Percentiles rank a stretch among this genome's conserved stretches.
phyloP scores from a whole-genome alignment of 2,329 filamentous ascomycete genomes.

The Diplocarpon mali region DNA sequence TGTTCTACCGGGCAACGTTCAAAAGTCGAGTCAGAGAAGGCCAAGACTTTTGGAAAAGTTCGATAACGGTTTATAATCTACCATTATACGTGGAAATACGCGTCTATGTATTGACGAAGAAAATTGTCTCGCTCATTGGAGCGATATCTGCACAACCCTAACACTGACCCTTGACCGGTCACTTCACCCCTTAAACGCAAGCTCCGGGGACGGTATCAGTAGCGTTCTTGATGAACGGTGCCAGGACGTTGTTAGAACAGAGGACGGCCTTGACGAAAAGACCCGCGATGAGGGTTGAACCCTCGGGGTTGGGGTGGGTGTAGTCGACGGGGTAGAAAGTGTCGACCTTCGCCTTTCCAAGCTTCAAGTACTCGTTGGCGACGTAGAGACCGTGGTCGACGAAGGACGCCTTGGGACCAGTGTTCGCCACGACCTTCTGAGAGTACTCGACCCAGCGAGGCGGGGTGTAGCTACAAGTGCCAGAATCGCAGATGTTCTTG shows the following conservation, averaged over 20 bases:
- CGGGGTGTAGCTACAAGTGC: conserved; percentile 35
- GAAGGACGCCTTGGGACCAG: conserved; percentile 33
- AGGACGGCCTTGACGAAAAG: conserved; percentile 44
- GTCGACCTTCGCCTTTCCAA: conserved; percentile 38
- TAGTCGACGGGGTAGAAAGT: conserved; percentile 44
- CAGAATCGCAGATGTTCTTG: conserved; percentile 51
- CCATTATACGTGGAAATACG: no score
- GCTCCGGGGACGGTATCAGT: no score
- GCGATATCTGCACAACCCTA: no score
- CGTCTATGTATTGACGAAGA: no score
- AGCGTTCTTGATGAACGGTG: conserved; percentile 9
- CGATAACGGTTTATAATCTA: no score
- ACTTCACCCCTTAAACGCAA: no score
- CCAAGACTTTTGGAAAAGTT: no score
- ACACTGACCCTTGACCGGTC: no score
- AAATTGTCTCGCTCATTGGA: no score
- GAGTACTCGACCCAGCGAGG: conserved; percentile 48
- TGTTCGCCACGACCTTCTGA: conserved; percentile 32
- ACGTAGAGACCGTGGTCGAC: conserved; percentile 48
- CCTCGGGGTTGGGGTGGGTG: conserved; percentile 46
- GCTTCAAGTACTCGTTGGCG: conserved; percentile 36
- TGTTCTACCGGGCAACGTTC: no score
- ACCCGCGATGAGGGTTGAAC: conserved; percentile 41
- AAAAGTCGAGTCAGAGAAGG: no score
- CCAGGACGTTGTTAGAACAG: conserved; percentile 18